Evolutionary conservation across 139 green algal species (phyloP).

Genomic region (Tetradesmus lagerheimii): DNA sequence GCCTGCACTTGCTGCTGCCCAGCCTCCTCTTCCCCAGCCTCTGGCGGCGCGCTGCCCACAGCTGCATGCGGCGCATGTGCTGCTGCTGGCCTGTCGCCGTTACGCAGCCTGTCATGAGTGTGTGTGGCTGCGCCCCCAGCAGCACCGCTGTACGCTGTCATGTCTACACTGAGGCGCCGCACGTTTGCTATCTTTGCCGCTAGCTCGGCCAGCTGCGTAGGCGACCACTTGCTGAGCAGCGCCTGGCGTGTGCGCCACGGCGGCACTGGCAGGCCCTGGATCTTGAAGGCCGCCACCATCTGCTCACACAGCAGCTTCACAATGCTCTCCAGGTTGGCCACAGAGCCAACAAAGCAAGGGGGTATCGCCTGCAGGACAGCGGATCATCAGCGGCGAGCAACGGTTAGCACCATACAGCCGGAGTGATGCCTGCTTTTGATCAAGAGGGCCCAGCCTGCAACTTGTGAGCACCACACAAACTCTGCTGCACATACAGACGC

Average conservation of each 20-base stretch:
- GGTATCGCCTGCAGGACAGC: slow-evolving; percentile 59
- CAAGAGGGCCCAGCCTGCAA: too few species aligned
- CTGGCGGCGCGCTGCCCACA: slow-evolving; percentile 34
- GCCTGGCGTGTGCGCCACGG: slow-evolving; percentile 75
- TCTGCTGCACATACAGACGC: background rate
- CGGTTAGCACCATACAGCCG: too few species aligned
- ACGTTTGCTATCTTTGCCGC: slow-evolving; percentile 46
- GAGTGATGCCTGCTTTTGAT: too few species aligned
- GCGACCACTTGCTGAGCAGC: slow-evolving; percentile 76
- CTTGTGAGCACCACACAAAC: too few species aligned
- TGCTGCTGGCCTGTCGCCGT: slow-evolving; percentile 31
- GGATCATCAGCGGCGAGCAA: background rate
- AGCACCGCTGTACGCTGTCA: background rate
- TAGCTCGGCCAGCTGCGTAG: slow-evolving; percentile 49
- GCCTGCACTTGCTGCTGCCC: background rate
- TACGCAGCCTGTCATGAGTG: background rate
- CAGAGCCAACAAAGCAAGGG: slow-evolving; percentile 65
- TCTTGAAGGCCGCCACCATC: slow-evolving; percentile 68
- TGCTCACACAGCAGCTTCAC: slow-evolving; percentile 70
- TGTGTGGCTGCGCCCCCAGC: background rate
- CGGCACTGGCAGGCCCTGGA: slow-evolving; percentile 67
- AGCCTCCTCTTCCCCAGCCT: background rate
- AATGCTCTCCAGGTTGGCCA: slow-evolving; percentile 54
- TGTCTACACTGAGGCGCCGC: background rate
- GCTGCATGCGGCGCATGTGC: slow-evolving; percentile 23